Evolutionary conservation across 768 basidiomycete species (phyloP).

Genomic region (Kwoniella bestiolae): DNA sequence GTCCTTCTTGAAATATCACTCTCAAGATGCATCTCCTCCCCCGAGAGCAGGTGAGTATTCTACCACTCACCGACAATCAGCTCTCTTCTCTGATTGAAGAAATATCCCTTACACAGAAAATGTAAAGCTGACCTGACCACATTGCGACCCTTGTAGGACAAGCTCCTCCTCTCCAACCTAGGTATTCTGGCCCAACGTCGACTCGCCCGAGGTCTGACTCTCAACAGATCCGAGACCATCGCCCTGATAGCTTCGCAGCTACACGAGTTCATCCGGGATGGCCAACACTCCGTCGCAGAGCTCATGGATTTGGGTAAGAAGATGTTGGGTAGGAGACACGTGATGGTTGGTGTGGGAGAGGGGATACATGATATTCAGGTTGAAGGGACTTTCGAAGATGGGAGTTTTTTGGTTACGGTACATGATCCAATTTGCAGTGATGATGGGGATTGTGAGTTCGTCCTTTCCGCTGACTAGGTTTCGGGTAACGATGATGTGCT

Average conservation of each 20-base stretch:
- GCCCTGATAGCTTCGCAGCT: constrained; percentile 90
- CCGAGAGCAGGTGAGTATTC: constrained; percentile 40
- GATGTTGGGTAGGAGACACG: constrained; percentile 84
- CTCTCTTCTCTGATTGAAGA: too few species aligned
- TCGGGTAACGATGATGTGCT: too few species aligned
- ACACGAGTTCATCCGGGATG: constrained; percentile 94
- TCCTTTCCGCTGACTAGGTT: background rate
- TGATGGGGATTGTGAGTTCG: constrained; percentile 65
- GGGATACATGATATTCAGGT: constrained; percentile 87
- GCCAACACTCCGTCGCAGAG: constrained; percentile 77
- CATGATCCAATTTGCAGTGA: constrained; percentile 92
- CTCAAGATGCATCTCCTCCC: constrained; percentile 42
- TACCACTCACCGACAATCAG: too few species aligned
- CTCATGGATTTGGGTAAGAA: constrained; percentile 93
- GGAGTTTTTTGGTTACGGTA: constrained; percentile 88
- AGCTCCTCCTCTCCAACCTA: constrained; percentile 52
- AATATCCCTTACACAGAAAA: too few species aligned
- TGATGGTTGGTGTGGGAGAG: constrained; percentile 73
- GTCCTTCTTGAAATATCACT: background rate
- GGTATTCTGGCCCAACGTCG: constrained; percentile 92
- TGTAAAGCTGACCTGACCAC: too few species aligned
- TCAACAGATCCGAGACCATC: constrained; percentile 85
- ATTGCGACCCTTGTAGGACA: too few species aligned
- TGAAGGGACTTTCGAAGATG: constrained; percentile 81
- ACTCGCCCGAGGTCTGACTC: constrained; percentile 84